These are phyloP conservation scores for Camptophora hylomeconis DNA, from an alignment of 2,329 filamentous ascomycete genomes.

Conservation along the genomic window DNA sequence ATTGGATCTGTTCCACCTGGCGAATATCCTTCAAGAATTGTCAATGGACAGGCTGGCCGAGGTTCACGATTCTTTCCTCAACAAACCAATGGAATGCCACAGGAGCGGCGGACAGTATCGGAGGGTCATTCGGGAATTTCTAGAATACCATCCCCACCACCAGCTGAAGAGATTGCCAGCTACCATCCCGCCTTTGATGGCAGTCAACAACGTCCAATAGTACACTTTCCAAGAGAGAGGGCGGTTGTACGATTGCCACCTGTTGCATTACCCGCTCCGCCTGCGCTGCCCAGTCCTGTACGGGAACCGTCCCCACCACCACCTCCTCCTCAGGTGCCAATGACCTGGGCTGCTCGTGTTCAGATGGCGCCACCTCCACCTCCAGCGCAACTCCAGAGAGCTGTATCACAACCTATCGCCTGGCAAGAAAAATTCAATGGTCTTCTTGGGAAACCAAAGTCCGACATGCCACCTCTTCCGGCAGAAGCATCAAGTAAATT, in stretches of 20 bases:
- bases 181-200: conserved; percentile 44
- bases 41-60: conserved; percentile 24
- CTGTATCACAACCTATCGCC: conserved; percentile 28
- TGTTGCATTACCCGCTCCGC: conserved; percentile 13
- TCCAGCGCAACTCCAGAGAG: conserved; percentile 25
- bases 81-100: conserved; percentile 10
- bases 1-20: conserved; percentile 25
- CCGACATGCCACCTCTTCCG: conserved; percentile 5
- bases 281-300: conserved; percentile 14
- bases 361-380: conserved; percentile 23
- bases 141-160: conserved; percentile 38
- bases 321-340: conserved; percentile 17
- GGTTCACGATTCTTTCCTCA: conserved; percentile 37
- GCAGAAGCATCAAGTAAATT: not conserved
- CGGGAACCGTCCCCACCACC: conserved; percentile 16
- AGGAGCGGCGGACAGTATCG: conserved; percentile 24
- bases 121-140: conserved; percentile 20
- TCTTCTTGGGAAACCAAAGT: conserved; percentile 60
- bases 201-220: conserved; percentile 37
- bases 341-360: conserved; percentile 26
- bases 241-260: conserved; percentile 68
- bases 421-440: conserved; percentile 52
- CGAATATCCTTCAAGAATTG: conserved; percentile 23
- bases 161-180: conserved; percentile 42
- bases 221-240: conserved; percentile 46